Evolutionary conservation across 441 rosid genomes (phyloP).

Genomic region (Bocquillonia castaneifolia): DNA sequence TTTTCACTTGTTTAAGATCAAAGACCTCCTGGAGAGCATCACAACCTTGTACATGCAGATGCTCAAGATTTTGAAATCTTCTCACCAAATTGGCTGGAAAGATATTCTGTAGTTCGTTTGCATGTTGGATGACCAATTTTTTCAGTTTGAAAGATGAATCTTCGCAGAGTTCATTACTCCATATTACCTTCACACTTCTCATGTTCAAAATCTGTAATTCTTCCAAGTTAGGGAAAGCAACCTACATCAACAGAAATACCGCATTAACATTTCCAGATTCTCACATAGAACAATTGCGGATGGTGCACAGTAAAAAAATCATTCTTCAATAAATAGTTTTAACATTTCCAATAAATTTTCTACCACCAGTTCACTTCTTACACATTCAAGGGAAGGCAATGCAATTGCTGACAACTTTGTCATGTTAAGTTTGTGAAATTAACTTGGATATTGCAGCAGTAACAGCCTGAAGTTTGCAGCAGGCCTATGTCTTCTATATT

Average conservation of each 20-base stretch:
- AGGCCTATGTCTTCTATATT: too few relatives aligned
- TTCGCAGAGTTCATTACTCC: background rate
- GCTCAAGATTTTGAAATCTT: constrained; percentile 5
- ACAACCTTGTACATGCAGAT: background rate
- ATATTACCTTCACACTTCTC: constrained; percentile 19
- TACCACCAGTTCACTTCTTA: too few relatives aligned
- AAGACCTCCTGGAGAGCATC: constrained; percentile 25
- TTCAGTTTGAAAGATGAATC: constrained; percentile 20
- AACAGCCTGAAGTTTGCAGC: too few relatives aligned
- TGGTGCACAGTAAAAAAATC: too few relatives aligned
- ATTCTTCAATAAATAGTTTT: background rate
- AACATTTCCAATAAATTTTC: background rate
- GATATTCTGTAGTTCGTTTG: background rate
- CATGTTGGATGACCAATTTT: background rate
- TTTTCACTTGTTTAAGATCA: background rate
- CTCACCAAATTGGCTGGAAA: constrained; percentile 10
- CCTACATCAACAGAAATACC: background rate
- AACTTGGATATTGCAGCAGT: too few relatives aligned
- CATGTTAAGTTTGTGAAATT: too few relatives aligned
- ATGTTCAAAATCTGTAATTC: background rate
- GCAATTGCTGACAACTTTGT: too few relatives aligned
- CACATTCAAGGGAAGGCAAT: too few relatives aligned
- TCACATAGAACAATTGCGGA: too few relatives aligned
- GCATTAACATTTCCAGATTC: background rate
- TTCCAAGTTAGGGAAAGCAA: constrained; percentile 20